A percentile compares a stretch with the other conserved stretches of the same genome.
These are phyloP conservation scores for Parachaetomium inaequale DNA, from an alignment of 495 filamentous ascomycete species.

Conservation along the genomic window DNA sequence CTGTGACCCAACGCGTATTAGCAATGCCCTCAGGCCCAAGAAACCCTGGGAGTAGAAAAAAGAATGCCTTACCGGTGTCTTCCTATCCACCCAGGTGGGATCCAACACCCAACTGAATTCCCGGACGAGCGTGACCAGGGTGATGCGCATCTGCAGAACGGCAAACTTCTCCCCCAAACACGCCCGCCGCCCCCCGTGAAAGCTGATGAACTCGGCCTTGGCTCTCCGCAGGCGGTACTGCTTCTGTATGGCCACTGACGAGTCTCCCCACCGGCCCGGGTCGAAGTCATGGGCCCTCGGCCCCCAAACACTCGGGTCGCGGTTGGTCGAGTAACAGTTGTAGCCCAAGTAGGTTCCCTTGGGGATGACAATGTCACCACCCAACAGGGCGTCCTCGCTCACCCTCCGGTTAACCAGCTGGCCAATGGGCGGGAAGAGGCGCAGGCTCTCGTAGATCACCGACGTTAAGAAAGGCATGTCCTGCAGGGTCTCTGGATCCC, in stretches of 20 bases:
- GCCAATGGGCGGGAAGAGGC: slow-evolving; percentile 38
- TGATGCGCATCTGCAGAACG: slow-evolving; percentile 19
- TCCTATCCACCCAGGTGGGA: slow-evolving; percentile 16
- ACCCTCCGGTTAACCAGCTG: slow-evolving; percentile 37
- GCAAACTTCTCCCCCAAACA: slow-evolving; percentile 35
- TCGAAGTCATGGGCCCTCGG: slow-evolving; percentile 14
- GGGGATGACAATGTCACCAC: slow-evolving; percentile 25
- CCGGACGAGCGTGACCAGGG: slow-evolving; percentile 8
- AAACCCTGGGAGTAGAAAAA: not conserved
- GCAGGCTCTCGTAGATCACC: slow-evolving; percentile 30
- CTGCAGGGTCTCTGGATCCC: slow-evolving; percentile 1
- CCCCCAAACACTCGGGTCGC: slow-evolving; percentile 16
- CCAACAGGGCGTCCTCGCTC: slow-evolving; percentile 22
- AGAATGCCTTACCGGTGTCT: slow-evolving; percentile 18
- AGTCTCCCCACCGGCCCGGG: slow-evolving; percentile 18
- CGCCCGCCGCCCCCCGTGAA: slow-evolving; percentile 34
- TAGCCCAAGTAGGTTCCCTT: slow-evolving; percentile 23
- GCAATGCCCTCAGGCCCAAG: not conserved
- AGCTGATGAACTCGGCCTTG: slow-evolving; percentile 32
- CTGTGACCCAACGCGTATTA: not conserved
- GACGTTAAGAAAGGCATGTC: slow-evolving; percentile 18
- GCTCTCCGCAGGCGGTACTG: slow-evolving; percentile 22
- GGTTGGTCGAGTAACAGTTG: slow-evolving; percentile 24
- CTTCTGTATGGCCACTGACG: slow-evolving; percentile 12
- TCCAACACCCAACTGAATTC: slow-evolving; percentile 16